These are phyloP conservation scores for Cutaneotrichosporon dermatis DNA, from an alignment of 1,284 basidiomycete genomes.

Conservation along the genomic window DNA sequence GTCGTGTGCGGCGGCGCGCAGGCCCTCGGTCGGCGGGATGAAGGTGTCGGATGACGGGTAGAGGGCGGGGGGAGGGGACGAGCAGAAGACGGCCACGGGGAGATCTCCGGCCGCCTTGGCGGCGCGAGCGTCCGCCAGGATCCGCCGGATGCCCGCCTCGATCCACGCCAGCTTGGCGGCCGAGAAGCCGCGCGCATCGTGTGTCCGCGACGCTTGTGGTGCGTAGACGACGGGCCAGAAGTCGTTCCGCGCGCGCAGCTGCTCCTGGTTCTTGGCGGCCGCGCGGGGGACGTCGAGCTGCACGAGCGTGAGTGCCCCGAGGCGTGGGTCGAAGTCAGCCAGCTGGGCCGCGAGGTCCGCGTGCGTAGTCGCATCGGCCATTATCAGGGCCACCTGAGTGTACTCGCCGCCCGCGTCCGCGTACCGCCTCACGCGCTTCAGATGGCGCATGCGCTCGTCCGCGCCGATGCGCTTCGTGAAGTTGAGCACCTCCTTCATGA, in stretches of 20 bases:
- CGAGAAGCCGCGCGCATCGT: conserved; percentile 56
- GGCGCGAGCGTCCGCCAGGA: conserved; percentile 55
- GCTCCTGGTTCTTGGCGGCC: conserved; percentile 65
- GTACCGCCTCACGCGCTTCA: conserved; percentile 63
- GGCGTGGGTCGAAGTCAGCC: conserved; percentile 47
- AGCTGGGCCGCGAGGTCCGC: conserved; percentile 35
- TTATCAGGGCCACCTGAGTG: conserved; percentile 30
- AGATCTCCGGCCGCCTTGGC: conserved; percentile 59
- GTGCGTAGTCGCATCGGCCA: conserved; percentile 20
- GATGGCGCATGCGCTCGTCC: conserved; percentile 61
- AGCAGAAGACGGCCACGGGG: conserved; percentile 71
- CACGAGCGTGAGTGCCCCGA: conserved; percentile 54
- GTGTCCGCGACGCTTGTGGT: conserved; percentile 63
- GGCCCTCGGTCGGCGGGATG: conserved; percentile 48
- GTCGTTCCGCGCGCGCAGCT: conserved; percentile 62
- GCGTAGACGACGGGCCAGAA: conserved; percentile 79
- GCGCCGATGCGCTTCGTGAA: conserved; percentile 13
- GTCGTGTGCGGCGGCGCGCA: conserved; percentile 58
- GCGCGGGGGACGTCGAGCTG: conserved; percentile 62
- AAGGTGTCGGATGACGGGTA: conserved; percentile 50
- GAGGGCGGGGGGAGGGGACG: conserved; percentile 56
- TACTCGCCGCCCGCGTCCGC: conserved; percentile 15
- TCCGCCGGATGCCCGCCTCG: conserved; percentile 59
- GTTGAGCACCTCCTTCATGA: conserved; percentile 11
- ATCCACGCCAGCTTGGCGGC: conserved; percentile 65